A percentile compares a stretch with the other conserved stretches of the same genome.
phyloP scores from a whole-genome alignment of 78 protist genomes.

The Dictyostelium purpureum region DNA sequence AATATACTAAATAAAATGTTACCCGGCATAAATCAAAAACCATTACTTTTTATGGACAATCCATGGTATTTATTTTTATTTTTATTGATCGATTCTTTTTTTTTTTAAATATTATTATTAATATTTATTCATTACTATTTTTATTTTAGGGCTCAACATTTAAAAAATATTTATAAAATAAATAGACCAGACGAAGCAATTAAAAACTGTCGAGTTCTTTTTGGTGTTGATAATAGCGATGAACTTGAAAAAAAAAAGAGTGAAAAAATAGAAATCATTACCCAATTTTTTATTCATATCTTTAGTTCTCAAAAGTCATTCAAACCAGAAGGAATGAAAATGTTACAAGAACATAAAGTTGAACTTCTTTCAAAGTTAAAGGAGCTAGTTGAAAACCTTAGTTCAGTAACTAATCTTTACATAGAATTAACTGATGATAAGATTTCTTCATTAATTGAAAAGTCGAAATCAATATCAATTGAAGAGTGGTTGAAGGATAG shows the following conservation, averaged over 20 bases:
- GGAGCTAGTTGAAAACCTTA: not conserved
- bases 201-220: not conserved
- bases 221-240: not conserved
- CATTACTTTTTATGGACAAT: not conserved
- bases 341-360: not conserved
- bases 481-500: not conserved
- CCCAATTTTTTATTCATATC: not conserved
- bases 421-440: not conserved
- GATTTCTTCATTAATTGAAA: not conserved
- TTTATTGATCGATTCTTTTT: no score
- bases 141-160: conserved; percentile 1
- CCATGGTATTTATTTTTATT: no score
- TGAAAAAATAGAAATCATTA: not conserved
- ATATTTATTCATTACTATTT: no score
- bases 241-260: conserved; percentile 1
- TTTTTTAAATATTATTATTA: no score
- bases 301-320: not conserved
- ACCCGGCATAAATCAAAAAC: not conserved
- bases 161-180: not conserved
- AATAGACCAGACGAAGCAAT: no score
- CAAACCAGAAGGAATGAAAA: conserved; percentile 13
- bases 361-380: not conserved
- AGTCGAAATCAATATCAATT: not conserved
- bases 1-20: not conserved
- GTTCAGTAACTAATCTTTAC: not conserved